A percentile compares a stretch with the other conserved stretches of the same genome.
Conservation (phyloP, 345 rosid genomes). For the Syzygium grande region DNA sequence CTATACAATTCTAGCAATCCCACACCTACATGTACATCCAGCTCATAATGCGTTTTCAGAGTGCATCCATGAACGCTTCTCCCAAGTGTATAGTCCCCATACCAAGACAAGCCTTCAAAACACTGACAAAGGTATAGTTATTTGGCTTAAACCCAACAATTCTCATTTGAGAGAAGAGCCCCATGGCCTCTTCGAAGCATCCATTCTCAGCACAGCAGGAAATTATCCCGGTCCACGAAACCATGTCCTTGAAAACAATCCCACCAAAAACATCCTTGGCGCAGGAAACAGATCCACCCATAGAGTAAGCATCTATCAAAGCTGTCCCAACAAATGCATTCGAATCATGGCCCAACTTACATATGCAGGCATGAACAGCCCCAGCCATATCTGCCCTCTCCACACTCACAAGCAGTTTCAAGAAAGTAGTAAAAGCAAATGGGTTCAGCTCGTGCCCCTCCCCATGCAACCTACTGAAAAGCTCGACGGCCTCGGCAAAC, state of each 20-base stretch:
- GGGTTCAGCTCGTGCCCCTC: constrained; percentile 78
- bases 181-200: constrained; percentile 41
- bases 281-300: constrained; percentile 36
- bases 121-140: constrained; percentile 49
- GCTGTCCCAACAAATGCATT: constrained; percentile 78
- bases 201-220: constrained; percentile 68
- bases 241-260: constrained; percentile 59
- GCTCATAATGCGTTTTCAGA: constrained; percentile 48
- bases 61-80: constrained; percentile 59
- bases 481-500: constrained; percentile 30
- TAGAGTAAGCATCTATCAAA: constrained; percentile 57
- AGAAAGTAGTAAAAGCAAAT: constrained; percentile 57
- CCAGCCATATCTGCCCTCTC: constrained; percentile 38
- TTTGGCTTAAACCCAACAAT: constrained; percentile 53
- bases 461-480: constrained; percentile 45
- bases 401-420: constrained; percentile 47
- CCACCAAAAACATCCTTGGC: constrained; percentile 62
- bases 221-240: constrained; percentile 77
- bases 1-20: constrained; percentile 71
- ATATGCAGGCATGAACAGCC: constrained; percentile 52
- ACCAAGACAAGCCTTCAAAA: constrained; percentile 67
- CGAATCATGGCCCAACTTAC: constrained; percentile 59
- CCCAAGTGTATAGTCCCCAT: constrained; percentile 31
- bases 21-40: constrained; percentile 48
- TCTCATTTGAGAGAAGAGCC: constrained; percentile 48